Conservation (phyloP, 306 rosid species). For the Ceratonia siliqua region DNA sequence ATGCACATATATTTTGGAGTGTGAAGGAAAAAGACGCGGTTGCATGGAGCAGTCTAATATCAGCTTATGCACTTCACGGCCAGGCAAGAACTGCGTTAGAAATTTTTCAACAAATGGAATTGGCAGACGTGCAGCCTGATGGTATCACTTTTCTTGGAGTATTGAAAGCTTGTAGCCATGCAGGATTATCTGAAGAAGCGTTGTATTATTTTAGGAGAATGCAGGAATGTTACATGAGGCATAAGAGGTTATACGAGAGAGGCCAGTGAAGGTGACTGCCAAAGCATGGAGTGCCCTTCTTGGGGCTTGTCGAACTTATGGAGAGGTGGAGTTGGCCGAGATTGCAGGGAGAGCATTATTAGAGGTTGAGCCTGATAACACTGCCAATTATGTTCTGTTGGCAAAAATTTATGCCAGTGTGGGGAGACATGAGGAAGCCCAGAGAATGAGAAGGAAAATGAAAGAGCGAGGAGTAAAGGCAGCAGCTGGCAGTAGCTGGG, state of each 20-base stretch:
- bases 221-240: conserved; percentile 81
- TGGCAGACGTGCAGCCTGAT: conserved; percentile 58
- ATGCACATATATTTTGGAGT: conserved; percentile 44
- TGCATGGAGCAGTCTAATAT: conserved; percentile 76
- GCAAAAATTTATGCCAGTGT: conserved; percentile 64
- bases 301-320: conserved; percentile 73
- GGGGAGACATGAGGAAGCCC: conserved; percentile 72
- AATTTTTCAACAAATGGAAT: conserved; percentile 56
- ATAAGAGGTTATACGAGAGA: conserved; percentile 54
- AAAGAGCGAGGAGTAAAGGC: conserved; percentile 60
- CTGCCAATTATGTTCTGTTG: conserved; percentile 72
- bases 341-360: conserved; percentile 66
- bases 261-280: conserved; percentile 78
- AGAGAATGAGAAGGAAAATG: conserved; percentile 56
- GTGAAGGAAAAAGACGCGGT: conserved; percentile 67
- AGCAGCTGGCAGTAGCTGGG: conserved; percentile 72
- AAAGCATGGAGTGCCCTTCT: conserved; percentile 86
- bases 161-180: conserved; percentile 79
- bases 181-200: conserved; percentile 73
- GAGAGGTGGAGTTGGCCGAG: conserved; percentile 65
- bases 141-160: conserved; percentile 68
- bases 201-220: conserved; percentile 54
- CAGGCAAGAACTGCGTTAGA: conserved; percentile 63
- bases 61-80: conserved; percentile 74
- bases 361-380: conserved; percentile 74